Conservation (phyloP, 768 basidiomycete genomes). For the Rhodotorula sphaerocarpa region DNA sequence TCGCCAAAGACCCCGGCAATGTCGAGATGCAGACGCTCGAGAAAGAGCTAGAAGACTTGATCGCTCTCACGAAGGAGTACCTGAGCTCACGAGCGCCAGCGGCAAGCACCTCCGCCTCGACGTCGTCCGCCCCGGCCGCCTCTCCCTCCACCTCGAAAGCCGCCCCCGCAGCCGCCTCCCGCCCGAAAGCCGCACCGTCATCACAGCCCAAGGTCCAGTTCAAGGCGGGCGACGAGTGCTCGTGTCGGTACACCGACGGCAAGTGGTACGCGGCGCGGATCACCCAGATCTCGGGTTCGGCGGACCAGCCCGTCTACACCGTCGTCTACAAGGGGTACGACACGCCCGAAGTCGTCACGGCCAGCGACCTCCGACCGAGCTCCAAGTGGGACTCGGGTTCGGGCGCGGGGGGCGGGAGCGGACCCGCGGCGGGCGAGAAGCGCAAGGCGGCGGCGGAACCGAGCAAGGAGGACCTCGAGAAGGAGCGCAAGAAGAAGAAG, state of each 20-base stretch:
- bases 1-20: conserved; percentile 66
- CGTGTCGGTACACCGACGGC: conserved; percentile 77
- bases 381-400: conserved; percentile 28
- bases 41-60: conserved; percentile 72
- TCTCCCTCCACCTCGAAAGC: neutral
- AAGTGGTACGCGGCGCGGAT: conserved; percentile 83
- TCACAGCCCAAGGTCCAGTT: conserved; percentile 42
- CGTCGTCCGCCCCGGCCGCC: conserved; percentile 48
- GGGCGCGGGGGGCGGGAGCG: neutral
- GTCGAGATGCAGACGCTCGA: conserved; percentile 63
- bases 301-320: conserved; percentile 74
- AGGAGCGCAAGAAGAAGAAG: conserved; percentile 84
- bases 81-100: conserved; percentile 48
- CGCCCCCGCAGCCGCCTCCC: neutral
- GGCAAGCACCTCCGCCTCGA: conserved; percentile 31
- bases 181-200: neutral
- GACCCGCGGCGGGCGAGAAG: conserved; percentile 48
- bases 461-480: conserved; percentile 59
- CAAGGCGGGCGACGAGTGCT: conserved; percentile 73
- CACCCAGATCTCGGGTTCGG: conserved; percentile 69
- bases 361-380: conserved; percentile 44
- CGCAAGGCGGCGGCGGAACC: conserved; percentile 53
- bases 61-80: conserved; percentile 61
- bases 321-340: conserved; percentile 88
- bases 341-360: conserved; percentile 74